Base-by-base conservation (phyloP, 345 rosid species). In the Leavenworthia alabamica region DNA sequence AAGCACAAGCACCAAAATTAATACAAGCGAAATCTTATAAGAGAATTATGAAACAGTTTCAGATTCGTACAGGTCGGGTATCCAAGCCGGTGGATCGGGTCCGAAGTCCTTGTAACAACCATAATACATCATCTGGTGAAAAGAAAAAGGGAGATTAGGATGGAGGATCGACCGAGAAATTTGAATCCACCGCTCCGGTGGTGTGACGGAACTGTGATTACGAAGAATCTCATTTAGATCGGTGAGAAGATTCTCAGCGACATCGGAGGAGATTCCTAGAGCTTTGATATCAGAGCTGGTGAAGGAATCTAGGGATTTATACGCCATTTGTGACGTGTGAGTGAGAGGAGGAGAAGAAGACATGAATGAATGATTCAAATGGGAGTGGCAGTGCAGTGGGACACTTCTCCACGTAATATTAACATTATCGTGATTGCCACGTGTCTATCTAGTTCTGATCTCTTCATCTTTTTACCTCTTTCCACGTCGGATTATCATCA, bases 11-110 rank as follows among this genome's bases (percentile, higher is more conserved):
- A 23, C n/a, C n/a, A 10, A 7, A 4, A 51, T 28, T 4, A 24
- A 24, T 5, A 36, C 27, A 24, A 36, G 10, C 2, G n/a, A n/a
- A n/a, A n/a, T n/a, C n/a, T n/a, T n/a, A n/a, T n/a, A n/a, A n/a
- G n/a, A n/a, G n/a, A n/a, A n/a, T n/a, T n/a, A n/a, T n/a, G n/a
- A n/a, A n/a, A n/a, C n/a, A n/a, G n/a, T n/a, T n/a, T n/a, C n/a
- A n/a, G n/a, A n/a, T 24, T 15, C 17, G 8, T 81, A 93, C 99
- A 79, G 84, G 72, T 85, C 82, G 62, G 96, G 97, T 14, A 80
- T 52, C 99, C 99, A 93, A 56, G 94, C 91, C 26, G 97, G 91
- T 3, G 94, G 94, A 67, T 89, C 94, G 64, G 90, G 75, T 40
- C 97, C 96, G 62, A 79, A 89, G 67, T 85, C 81, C 60, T 58